Evolutionary conservation across 2,329 filamentous ascomycete genomes (phyloP), one percentile per base, ranked within the genome.

Genomic region (Botryotinia narcissicola): DNA sequence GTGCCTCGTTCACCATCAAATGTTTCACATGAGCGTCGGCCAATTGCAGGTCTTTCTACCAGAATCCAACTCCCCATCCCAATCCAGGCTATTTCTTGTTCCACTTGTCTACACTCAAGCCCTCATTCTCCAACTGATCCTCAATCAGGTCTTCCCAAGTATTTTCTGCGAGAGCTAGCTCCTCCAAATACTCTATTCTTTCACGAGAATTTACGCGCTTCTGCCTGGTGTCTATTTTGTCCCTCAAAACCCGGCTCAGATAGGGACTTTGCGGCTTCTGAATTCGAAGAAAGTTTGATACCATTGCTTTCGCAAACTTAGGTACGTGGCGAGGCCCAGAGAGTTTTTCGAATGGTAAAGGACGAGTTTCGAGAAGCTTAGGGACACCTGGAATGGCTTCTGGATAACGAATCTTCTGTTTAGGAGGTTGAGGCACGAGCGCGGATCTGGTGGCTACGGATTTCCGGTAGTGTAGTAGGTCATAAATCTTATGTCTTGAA

Each of bases 221-320:
- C 61, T 84, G 81, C n/a, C 86, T 85, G 57, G 82, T 80, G 6
- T 79, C 74, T 29, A 86, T 80, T 77, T 88, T 88, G 68, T 87
- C 83, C 16, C 84, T 83, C 3, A 95, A 78, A 25, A 91, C 85
- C 14, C 86, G 83, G n/a, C 85, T 87, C 32, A 95, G 81, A n/a
- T 82, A 81, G 0, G 80, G 79, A 3, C 90, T 87, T 80, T 94
- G 91, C 7, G 90, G 90, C 80, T 92, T 92, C 75, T 84, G 86
- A 62, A 91, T 82, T 51, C 92, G 88, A 42, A 95, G 81, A 78
- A 94, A 91, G 0, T 91, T 88, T 44, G 90, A 81, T 40, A 85
- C 85, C 4, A 85, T 84, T 3, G 89, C 85, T 6, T 87, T 85
- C 46, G 87, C 83, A 1, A 93, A 79, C 1, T 83, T 82, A 1